Evolutionary conservation across 2,329 filamentous ascomycete genomes (phyloP).

Genomic region (Seiridium unicorne): DNA sequence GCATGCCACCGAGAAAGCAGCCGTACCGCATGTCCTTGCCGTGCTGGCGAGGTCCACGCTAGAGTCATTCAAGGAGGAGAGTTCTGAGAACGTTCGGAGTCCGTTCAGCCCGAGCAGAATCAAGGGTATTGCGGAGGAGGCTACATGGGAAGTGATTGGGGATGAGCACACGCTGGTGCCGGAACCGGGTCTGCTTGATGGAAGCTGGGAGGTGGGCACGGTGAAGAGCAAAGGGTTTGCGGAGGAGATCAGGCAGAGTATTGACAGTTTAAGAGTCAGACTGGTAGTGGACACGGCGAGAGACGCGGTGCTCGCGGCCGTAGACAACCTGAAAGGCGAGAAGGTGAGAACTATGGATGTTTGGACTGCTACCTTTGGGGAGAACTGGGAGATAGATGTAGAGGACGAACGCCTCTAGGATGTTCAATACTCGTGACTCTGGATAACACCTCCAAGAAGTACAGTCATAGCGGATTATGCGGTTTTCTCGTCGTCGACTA

Average conservation of each 20-base stretch:
- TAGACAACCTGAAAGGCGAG: conserved; percentile 25
- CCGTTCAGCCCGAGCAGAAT: conserved; percentile 41
- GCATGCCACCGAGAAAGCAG: conserved; percentile 32
- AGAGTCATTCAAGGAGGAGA: conserved; percentile 37
- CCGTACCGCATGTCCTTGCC: conserved; percentile 50
- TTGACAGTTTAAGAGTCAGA: conserved; percentile 25
- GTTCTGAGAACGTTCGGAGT: conserved; percentile 45
- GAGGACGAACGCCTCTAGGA: no score
- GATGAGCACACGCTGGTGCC: conserved; percentile 34
- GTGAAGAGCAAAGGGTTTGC: conserved; percentile 29
- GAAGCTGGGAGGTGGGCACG: conserved; percentile 41
- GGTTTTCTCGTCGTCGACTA: no score
- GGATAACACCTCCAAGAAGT: no score
- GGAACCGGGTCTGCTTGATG: conserved; percentile 40
- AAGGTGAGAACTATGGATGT: conserved; percentile 40
- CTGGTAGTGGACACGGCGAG: conserved; percentile 25
- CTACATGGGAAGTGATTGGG: conserved; percentile 34
- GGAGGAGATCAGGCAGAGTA: conserved; percentile 27
- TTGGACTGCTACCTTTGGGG: conserved; percentile 26
- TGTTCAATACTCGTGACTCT: no score
- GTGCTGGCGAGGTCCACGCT: conserved; percentile 41
- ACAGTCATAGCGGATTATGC: no score
- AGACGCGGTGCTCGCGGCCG: conserved; percentile 29
- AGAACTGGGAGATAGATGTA: neutral
- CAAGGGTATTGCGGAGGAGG: conserved; percentile 28